Conservation (phyloP, 768 basidiomycete genomes). For the Hypsizygus marmoreus region DNA sequence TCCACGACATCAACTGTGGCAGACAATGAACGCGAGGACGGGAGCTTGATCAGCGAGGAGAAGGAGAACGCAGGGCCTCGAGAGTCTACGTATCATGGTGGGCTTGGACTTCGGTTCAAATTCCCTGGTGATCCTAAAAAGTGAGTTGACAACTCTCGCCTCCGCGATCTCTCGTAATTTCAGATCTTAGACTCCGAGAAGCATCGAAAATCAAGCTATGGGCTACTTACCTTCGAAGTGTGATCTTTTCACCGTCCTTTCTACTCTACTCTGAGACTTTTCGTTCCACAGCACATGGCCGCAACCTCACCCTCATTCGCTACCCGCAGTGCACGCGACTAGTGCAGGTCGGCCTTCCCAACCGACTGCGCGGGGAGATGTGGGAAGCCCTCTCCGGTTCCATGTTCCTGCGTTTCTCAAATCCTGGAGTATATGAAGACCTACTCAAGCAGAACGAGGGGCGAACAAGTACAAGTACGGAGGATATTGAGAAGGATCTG, state of each 20-base stretch:
- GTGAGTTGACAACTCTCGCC: conserved; percentile 39
- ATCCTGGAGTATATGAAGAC: conserved; percentile 79
- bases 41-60: conserved; percentile 57
- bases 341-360: conserved; percentile 95
- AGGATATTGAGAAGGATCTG: conserved; percentile 98
- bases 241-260: conserved; percentile 21
- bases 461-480: conserved; percentile 82
- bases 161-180: conserved; percentile 5
- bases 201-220: conserved; percentile 95
- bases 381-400: conserved; percentile 98
- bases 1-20: conserved; percentile 54
- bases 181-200: conserved; percentile 67
- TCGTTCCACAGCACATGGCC: conserved; percentile 71
- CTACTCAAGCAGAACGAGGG: conserved; percentile 79
- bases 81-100: conserved; percentile 69
- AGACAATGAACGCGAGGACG: conserved; percentile 71
- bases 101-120: conserved; percentile 80
- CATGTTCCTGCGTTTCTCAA: conserved; percentile 83
- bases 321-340: conserved; percentile 98
- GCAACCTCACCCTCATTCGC: conserved; percentile 91
- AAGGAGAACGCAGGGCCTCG: conserved; percentile 46
- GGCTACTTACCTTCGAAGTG: conserved; percentile 84
- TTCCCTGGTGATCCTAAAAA: conserved; percentile 94
- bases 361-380: conserved; percentile 91
- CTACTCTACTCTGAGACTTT: conserved; percentile 10